Evolutionary conservation across 2,329 filamentous ascomycete genomes (phyloP), one percentile per base, ranked within the genome.

Genomic region (Metarhizium album): DNA sequence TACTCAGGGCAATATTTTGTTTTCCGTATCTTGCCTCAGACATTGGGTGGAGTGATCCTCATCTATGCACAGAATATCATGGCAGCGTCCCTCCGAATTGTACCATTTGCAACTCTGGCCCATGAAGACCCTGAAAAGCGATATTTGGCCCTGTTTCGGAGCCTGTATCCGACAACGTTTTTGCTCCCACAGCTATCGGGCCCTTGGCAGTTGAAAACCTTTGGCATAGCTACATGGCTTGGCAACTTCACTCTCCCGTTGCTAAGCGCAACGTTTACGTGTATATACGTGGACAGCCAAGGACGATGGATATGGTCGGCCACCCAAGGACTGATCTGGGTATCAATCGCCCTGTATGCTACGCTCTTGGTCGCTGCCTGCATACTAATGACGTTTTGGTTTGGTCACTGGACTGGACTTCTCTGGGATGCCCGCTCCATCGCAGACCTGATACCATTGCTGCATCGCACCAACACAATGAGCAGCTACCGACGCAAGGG

Each of bases 401-500:
- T 76, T 49, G 68, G 74, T 22, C 74, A 78, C 29, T 76, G 74
- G 58, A 94, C 89, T 0, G 90, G 90, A 0, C 71, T 95, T 54
- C 78, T 85, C 61, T 96, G 90, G 90, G 89, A 95, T 62, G 79
- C 89, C 2, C 76, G 84, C 45, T 91, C 84, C 23, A 71, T 96
- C 7, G 90, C 87, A 3, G 90, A 96, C 62, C 71, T 95, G 37
- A 76, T 93, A 42, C 80, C 84, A 1, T 74, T 96, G 11, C 75
- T 95, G 24, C 84, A 88, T 56, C 80, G 86, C 53, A 90, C 87
- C 56, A 95, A 95, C 65, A 81, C 84, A 18, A 75, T 90, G 46
- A 72, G 74, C 22, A 84, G 86, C 59, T 95, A 90, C 65, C 74
- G 78, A 13, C 80, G 80, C 3, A 85, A 90, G 59, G 79, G 59